Base-by-base conservation (phyloP, 1,139 yeast species). In the Pichia norvegensis region DNA sequence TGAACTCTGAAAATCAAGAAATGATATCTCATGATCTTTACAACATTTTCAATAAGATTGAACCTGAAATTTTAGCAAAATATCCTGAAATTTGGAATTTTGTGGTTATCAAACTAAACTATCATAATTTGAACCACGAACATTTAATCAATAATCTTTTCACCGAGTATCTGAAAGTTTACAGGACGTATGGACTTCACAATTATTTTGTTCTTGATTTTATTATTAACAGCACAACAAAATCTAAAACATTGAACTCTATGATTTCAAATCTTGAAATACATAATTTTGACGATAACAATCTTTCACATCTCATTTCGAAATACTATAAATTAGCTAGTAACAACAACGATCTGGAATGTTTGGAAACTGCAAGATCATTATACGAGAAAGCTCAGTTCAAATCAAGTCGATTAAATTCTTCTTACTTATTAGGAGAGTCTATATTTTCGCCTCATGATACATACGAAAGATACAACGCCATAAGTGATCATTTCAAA, bases 391-490 rank as follows among this genome's bases (percentile, higher is more conserved):
- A 46, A 13, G 37, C 46, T 1, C 38, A 42, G 16, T 49, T 47
- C 33, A 53, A 55, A 33, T 57, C 62, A 2, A 47, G 52, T 19
- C 52, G 50, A 33, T 16, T 61, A 14, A 53, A 54, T 29, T 53
- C 60, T 1, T 50, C 57, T 6, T 53, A 55, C 43, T 42, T 61
- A 21, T 59, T 67, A 35, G 80, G 79, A 4, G 82, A 78, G 53
- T 67, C 73, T 1, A 55, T 60, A 11, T 49, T 64, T 1, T 61
- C 67, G 16, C 76, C 79, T 0, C 52, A 56, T 7, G 54, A 58
- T 1, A 57, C 76, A 0, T 73, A 63, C 53, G 47, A 57, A 0
- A 49, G 72, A 14, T 76, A 73, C 55, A 35, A 45, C 6, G 36
- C 46, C 2, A 46, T 55, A 19, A 45, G 58, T 4, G 37, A 44